phyloP scores from a whole-genome alignment of 306 rosid species.

The Hippophae gyantsensis region DNA sequence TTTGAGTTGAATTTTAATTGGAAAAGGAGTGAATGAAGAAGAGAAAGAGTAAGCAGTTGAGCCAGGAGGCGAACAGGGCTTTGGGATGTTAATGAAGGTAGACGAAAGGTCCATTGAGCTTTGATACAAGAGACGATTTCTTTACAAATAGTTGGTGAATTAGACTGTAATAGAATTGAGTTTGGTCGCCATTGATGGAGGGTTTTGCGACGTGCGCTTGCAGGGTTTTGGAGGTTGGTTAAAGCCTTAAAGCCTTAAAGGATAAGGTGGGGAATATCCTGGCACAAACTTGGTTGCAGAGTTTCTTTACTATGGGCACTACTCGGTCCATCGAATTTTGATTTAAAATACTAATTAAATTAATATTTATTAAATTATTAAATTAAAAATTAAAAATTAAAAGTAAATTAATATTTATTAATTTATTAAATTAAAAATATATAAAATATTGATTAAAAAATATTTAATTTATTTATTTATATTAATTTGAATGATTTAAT shows the following conservation, averaged over 20 bases:
- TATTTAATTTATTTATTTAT: no score
- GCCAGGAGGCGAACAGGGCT: slow-evolving; percentile 27
- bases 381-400: no score
- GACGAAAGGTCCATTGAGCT: slow-evolving; percentile 69
- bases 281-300: not conserved
- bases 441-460: no score
- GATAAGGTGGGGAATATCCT: slow-evolving; percentile 24
- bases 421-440: no score
- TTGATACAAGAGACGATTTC: slow-evolving; percentile 1
- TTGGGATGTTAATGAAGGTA: slow-evolving; percentile 34
- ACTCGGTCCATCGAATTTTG: not conserved
- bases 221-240: slow-evolving; percentile 23
- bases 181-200: slow-evolving; percentile 20
- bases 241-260: no score
- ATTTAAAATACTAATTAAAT: no score
- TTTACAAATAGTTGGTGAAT: slow-evolving; percentile 8
- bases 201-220: slow-evolving; percentile 8
- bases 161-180: not conserved
- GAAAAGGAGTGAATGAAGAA: slow-evolving; percentile 46
- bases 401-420: no score
- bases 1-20: slow-evolving; percentile 26
- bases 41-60: slow-evolving; percentile 37
- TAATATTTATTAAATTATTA: no score
- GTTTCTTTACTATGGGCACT: not conserved
- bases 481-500: no score